Evolutionary conservation across 2,329 filamentous ascomycete genomes (phyloP).

Genomic region (Pseudogymnoascus destructans): DNA sequence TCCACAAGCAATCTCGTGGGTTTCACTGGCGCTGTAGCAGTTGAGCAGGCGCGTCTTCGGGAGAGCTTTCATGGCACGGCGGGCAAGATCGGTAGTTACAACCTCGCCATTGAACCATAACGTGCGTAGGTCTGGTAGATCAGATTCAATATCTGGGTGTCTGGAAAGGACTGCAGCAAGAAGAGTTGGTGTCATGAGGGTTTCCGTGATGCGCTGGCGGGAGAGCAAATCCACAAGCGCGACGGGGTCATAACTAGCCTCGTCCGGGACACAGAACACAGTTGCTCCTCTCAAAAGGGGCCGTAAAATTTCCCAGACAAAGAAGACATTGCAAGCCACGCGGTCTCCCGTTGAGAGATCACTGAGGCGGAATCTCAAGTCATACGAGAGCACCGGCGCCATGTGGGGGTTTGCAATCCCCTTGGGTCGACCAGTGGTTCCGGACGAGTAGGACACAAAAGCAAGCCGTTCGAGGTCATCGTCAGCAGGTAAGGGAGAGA

Average conservation of each 20-base stretch:
- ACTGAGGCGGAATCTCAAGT: constrained; percentile 56
- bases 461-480: constrained; percentile 60
- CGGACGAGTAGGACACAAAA: constrained; percentile 54
- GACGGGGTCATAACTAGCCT: constrained; percentile 63
- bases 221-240: constrained; percentile 59
- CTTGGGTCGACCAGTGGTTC: constrained; percentile 39
- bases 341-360: constrained; percentile 60
- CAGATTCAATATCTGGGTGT: constrained; percentile 49
- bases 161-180: constrained; percentile 60
- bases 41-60: constrained; percentile 61
- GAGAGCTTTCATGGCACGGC: constrained; percentile 44
- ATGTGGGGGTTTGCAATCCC: constrained; percentile 64
- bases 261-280: constrained; percentile 61
- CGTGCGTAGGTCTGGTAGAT: constrained; percentile 52
- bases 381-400: constrained; percentile 61
- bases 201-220: constrained; percentile 57
- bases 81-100: constrained; percentile 63
- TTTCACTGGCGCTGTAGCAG: constrained; percentile 73
- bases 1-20: constrained; percentile 45
- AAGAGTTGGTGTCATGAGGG: constrained; percentile 71
- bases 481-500: constrained; percentile 41
- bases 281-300: constrained; percentile 65
- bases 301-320: constrained; percentile 73
- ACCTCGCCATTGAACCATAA: constrained; percentile 77
- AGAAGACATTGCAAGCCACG: constrained; percentile 81